These are phyloP conservation scores for Mucor sp. DNA, from an alignment of 371 early-diverging fungal species.

Conservation along the genomic window DNA sequence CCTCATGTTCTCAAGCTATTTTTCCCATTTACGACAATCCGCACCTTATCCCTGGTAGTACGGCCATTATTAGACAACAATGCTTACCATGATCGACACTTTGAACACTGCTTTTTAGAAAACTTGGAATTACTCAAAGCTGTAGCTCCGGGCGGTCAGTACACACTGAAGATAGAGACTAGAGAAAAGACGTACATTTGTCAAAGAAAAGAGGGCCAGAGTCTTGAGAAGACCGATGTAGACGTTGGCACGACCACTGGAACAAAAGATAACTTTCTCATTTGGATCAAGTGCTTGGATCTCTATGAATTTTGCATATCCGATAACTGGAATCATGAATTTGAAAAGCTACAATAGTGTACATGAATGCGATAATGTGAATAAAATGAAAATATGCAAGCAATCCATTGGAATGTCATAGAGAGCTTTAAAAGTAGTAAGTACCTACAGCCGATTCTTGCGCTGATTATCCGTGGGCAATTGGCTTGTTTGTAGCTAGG, in stretches of 20 bases:
- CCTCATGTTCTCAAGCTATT: neutral
- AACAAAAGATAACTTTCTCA: neutral
- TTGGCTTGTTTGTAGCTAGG: too few species aligned
- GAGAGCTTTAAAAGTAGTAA: too few species aligned
- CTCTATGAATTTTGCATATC: neutral
- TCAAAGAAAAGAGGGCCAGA: neutral
- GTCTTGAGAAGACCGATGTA: neutral
- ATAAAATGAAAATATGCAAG: too few species aligned
- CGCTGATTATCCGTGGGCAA: too few species aligned
- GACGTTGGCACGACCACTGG: neutral
- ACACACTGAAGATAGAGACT: neutral
- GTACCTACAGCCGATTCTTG: too few species aligned
- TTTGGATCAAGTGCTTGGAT: neutral
- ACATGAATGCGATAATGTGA: too few species aligned
- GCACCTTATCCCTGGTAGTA: neutral
- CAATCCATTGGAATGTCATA: too few species aligned
- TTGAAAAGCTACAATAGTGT: neutral
- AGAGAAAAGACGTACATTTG: neutral
- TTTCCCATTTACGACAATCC: neutral
- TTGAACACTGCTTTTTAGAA: neutral
- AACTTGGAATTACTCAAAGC: neutral
- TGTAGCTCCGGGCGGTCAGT: neutral
- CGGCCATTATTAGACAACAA: neutral
- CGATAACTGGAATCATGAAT: neutral
- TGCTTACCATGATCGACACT: neutral